Evolutionary conservation across 371 early-diverging fungal species (phyloP), one percentile per base, ranked within the genome.

Genomic region (Mucor mucedo): DNA sequence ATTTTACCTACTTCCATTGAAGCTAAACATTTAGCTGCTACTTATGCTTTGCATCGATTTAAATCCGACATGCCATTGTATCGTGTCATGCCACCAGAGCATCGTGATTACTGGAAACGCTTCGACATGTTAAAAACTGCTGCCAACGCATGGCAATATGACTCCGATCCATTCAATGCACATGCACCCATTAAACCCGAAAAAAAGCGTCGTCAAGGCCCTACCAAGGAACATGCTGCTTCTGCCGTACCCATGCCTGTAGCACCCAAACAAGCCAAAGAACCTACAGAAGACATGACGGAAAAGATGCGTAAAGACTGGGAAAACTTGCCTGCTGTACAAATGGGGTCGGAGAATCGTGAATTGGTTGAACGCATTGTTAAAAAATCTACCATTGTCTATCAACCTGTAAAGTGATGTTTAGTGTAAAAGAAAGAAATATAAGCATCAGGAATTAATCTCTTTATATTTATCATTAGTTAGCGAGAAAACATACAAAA

Each of bases 11-110:
- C 87, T 0, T 80, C 91, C 0, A 64, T 82, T 6, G 91, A 92
- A 62, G 95, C 94, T 3, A 85, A 90, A 40, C 94, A 95, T 62
- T 69, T 87, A 54, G 91, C 88, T 0, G 92, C 93, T 0, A 95
- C 95, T 0, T 94, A 86, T 78, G 89, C 87, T 6, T 81, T 95
- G n/a, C 91, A 92, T 68, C 84, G 92, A 52, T 78, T 94, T 60
- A 84, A 83, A 52, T 91, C 91, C 2, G 85, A 91, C 53, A 87
- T 88, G 73, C 84, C 87, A 30, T 65, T 93, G 70, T 71, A 89
- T 63, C 85, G 85, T 44, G 84, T 91, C 41, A 79, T 95, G 28
- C 95, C 95, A 7, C 93, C 92, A 0, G 71, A 77, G 7, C 87
- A 89, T 66, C 82, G 93, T 10, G 86, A 85, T 48, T 84, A 87